Conservation (phyloP, 495 filamentous ascomycete species). For the Bombardia bombarda region DNA sequence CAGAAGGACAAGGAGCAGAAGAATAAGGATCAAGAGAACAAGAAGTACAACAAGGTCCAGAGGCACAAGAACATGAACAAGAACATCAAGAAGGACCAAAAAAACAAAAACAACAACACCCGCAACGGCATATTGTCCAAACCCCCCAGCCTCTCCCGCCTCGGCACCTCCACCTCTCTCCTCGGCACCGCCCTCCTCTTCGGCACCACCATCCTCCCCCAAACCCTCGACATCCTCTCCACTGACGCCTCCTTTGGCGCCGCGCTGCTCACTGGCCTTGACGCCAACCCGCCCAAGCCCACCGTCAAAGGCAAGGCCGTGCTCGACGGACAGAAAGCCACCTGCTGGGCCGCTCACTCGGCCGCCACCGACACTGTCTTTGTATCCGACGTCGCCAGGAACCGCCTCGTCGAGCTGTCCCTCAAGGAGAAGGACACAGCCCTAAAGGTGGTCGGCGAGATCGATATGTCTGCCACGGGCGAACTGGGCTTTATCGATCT, state of each 20-base stretch:
- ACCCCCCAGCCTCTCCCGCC: too few relatives aligned
- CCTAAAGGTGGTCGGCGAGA: slow-evolving; percentile 29
- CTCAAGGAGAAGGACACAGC: slow-evolving; percentile 13
- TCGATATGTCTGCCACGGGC: slow-evolving; percentile 29
- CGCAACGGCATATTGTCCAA: not conserved
- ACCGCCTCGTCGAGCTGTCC: slow-evolving; percentile 47
- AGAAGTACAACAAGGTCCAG: not conserved
- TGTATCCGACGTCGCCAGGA: slow-evolving; percentile 43
- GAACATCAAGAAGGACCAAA: slow-evolving; percentile 1
- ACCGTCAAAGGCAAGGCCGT: slow-evolving; percentile 16
- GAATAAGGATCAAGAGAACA: not conserved
- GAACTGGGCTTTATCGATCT: slow-evolving; percentile 49
- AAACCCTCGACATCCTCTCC: too few relatives aligned
- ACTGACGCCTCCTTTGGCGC: too few relatives aligned
- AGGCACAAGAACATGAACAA: not conserved
- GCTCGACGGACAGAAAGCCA: slow-evolving; percentile 43
- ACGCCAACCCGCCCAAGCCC: slow-evolving; percentile 4
- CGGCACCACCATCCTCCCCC: too few relatives aligned
- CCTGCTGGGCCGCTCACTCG: slow-evolving; percentile 47
- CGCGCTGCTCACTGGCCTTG: not conserved
- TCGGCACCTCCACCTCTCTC: too few relatives aligned
- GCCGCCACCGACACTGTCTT: slow-evolving; percentile 37
- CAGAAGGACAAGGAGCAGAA: not conserved
- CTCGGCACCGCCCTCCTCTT: too few relatives aligned
- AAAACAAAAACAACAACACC: not conserved